Evolutionary conservation across 257 asterid genomes (phyloP).

Genomic region (Solanum lycopersicoides): DNA sequence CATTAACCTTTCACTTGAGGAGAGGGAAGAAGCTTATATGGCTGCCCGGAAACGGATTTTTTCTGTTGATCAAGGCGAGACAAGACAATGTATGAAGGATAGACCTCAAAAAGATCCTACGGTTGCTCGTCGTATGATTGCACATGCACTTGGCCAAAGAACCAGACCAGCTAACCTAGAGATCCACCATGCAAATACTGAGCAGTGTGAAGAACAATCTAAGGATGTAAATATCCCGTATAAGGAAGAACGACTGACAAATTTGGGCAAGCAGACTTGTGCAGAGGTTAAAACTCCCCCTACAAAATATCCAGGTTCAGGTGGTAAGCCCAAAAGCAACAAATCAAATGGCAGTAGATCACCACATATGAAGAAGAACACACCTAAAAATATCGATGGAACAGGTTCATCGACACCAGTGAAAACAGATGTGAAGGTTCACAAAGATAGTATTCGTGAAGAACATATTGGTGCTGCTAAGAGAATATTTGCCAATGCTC

Average conservation of each 20-base stretch:
- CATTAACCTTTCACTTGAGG: slow-evolving; percentile 48
- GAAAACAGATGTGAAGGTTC: slow-evolving; percentile 10
- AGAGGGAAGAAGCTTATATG: slow-evolving; percentile 62
- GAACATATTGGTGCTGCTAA: slow-evolving; percentile 92
- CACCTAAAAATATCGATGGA: slow-evolving; percentile 7
- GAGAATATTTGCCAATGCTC: slow-evolving; percentile 85
- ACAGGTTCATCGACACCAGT: slow-evolving; percentile 13
- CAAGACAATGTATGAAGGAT: slow-evolving; percentile 26
- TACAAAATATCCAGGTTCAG: slow-evolving; percentile 8
- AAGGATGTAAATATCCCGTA: slow-evolving; percentile 11
- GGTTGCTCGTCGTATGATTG: slow-evolving; percentile 93
- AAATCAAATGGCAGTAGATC: slow-evolving; percentile 8
- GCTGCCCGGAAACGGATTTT: slow-evolving; percentile 70
- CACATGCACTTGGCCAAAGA: slow-evolving; percentile 81
- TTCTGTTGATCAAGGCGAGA: slow-evolving; percentile 31
- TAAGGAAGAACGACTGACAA: slow-evolving; percentile 14
- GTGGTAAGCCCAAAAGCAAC: slow-evolving; percentile 4
- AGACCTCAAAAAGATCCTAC: slow-evolving; percentile 69
- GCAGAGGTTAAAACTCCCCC: slow-evolving; percentile 9
- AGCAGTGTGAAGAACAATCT: slow-evolving; percentile 7
- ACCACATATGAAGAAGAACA: slow-evolving; percentile 12
- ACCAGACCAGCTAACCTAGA: slow-evolving; percentile 29
- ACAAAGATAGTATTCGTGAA: slow-evolving; percentile 29
- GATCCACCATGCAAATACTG: slow-evolving; percentile 3
- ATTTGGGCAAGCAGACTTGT: background rate